phyloP scores from a whole-genome alignment of 371 early-diverging fungal species.

The Saksenaea vasiformis region DNA sequence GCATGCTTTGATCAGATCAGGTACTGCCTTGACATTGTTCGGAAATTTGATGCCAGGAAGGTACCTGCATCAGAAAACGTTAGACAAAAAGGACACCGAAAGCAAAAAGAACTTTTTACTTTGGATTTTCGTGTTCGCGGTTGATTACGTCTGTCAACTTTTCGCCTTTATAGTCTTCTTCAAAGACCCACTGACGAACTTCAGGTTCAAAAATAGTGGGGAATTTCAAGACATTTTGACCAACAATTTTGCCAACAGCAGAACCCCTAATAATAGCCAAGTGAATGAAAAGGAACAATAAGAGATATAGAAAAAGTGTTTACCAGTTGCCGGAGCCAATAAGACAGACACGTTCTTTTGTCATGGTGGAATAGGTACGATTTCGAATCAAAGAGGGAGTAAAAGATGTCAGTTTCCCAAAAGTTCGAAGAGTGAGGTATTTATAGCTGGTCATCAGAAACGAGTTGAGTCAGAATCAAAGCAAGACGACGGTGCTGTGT shows the following conservation, averaged over 20 bases:
- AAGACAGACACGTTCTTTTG: constrained; percentile 79
- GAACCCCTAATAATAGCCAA: constrained; percentile 79
- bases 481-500: not conserved
- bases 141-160: constrained; percentile 95
- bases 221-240: constrained; percentile 75
- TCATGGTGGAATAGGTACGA: constrained; percentile 8
- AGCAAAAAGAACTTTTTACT: constrained; percentile 54
- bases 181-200: constrained; percentile 95
- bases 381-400: constrained; percentile 3
- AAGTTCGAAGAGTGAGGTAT: constrained; percentile 2
- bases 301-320: constrained; percentile 11
- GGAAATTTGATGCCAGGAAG: constrained; percentile 92
- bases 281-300: constrained; percentile 4
- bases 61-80: constrained; percentile 57
- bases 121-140: constrained; percentile 91
- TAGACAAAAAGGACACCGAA: not conserved
- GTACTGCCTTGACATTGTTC: constrained; percentile 81
- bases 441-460: constrained; percentile 16
- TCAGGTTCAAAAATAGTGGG: constrained; percentile 69
- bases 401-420: not conserved
- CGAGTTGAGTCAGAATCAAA: constrained; percentile 9
- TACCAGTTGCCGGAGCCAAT: constrained; percentile 97
- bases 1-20: constrained; percentile 79
- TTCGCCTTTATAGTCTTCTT: constrained; percentile 82
- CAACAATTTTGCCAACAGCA: constrained; percentile 93